A percentile compares a stretch with the other conserved stretches of the same genome.
Evolutionary conservation across 495 filamentous ascomycete genomes (phyloP).

Genomic region (Podospora bellae-mahoneyi): DNA sequence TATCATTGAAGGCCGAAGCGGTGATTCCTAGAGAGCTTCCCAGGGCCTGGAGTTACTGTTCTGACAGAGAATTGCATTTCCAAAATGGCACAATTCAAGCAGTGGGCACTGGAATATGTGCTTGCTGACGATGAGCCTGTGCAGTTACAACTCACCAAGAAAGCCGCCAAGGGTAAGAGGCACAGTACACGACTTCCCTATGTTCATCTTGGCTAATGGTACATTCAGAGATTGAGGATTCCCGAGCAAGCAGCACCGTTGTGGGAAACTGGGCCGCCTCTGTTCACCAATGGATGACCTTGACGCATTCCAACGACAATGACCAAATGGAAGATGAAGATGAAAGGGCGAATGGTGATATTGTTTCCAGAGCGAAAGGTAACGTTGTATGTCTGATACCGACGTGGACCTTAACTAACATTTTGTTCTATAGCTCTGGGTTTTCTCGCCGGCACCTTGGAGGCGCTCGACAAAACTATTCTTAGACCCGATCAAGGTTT

Average conservation of each 20-base stretch:
- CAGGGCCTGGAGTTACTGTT: background rate
- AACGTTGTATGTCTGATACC: background rate
- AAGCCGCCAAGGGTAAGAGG: slow-evolving; percentile 39
- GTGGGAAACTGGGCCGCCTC: slow-evolving; percentile 50
- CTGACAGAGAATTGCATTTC: background rate
- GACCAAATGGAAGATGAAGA: slow-evolving; percentile 32
- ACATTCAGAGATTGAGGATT: slow-evolving; percentile 40
- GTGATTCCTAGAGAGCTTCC: slow-evolving; percentile 9
- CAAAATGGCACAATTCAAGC: slow-evolving; percentile 44
- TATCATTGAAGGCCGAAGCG: background rate
- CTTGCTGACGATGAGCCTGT: slow-evolving; percentile 42
- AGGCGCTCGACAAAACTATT: slow-evolving; percentile 36
- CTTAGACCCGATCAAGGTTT: slow-evolving; percentile 42
- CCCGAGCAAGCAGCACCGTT: slow-evolving; percentile 38
- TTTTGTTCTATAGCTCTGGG: slow-evolving; percentile 32
- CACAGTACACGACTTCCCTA: background rate
- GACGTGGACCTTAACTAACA: background rate
- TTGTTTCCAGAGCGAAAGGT: slow-evolving; percentile 42
- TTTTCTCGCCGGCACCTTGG: slow-evolving; percentile 46
- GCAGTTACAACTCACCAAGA: slow-evolving; percentile 34
- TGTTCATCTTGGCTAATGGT: background rate
- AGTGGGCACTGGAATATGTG: slow-evolving; percentile 48
- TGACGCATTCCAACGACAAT: slow-evolving; percentile 21
- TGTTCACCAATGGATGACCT: slow-evolving; percentile 47
- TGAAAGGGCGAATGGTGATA: slow-evolving; percentile 37